Percentiles rank a stretch among this genome's conserved stretches.
Evolutionary conservation across 2,329 filamentous ascomycete species (phyloP).

Genomic region (Botrytis tulipae): DNA sequence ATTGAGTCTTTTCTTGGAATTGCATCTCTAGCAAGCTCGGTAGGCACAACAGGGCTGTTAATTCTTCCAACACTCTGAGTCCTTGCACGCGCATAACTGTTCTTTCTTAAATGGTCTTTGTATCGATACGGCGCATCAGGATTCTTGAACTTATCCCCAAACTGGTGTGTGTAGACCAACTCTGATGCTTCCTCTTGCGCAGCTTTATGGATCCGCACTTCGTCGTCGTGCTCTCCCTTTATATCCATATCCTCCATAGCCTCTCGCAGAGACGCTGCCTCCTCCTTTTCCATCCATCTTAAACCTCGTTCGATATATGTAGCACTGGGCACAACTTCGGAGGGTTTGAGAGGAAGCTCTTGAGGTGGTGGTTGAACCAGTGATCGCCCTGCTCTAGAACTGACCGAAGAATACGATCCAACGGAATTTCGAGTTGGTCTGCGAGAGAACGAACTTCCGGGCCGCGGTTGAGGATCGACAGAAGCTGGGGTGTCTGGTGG

Average conservation of each 20-base stretch:
- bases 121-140: conserved; percentile 67
- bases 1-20: conserved; percentile 37
- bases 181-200: conserved; percentile 77
- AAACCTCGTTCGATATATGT: conserved; percentile 72
- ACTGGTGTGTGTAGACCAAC: conserved; percentile 73
- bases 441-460: conserved; percentile 35
- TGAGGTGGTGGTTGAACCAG: conserved; percentile 30
- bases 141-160: conserved; percentile 53
- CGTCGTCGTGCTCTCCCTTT: conserved; percentile 52
- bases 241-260: conserved; percentile 74
- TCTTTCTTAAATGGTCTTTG: conserved; percentile 64
- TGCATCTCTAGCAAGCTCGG: conserved; percentile 36
- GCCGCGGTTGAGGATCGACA: conserved; percentile 29
- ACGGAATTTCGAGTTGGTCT: conserved; percentile 34
- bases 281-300: conserved; percentile 79
- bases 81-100: conserved; percentile 68
- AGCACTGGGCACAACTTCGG: conserved; percentile 61
- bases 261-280: conserved; percentile 65
- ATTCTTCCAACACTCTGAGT: conserved; percentile 57
- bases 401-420: conserved; percentile 35
- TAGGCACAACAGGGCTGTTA: conserved; percentile 45
- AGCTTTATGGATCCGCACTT: conserved; percentile 62
- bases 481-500: conserved; percentile 26
- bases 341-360: conserved; percentile 51
- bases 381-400: conserved; percentile 35